phyloP scores from a whole-genome alignment of 441 rosid species.

The Cnidoscolus chayamansa region DNA sequence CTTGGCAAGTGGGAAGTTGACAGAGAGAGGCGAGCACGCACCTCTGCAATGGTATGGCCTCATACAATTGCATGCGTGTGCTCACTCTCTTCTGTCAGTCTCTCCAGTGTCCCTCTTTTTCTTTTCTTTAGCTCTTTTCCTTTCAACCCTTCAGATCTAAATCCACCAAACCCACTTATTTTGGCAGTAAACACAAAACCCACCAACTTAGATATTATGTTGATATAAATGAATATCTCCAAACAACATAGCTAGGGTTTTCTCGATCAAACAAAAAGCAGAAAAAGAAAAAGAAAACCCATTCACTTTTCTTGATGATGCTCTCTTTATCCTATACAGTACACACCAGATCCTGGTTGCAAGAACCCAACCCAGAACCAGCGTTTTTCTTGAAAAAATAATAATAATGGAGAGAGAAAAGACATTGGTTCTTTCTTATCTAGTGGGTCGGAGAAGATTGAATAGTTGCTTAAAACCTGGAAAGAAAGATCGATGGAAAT shows the following conservation, averaged over 20 bases:
- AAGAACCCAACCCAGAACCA: background rate
- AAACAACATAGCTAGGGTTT: constrained; percentile 2
- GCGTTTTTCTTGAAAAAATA: too few species aligned
- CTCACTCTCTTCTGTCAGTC: constrained; percentile 94
- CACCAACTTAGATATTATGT: too few species aligned
- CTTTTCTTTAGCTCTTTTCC: background rate
- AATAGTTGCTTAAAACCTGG: too few species aligned
- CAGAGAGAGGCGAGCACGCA: constrained; percentile 82
- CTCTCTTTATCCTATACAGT: background rate
- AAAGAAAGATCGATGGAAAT: too few species aligned
- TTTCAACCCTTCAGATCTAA: too few species aligned
- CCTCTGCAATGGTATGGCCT: constrained; percentile 47
- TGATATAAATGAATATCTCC: too few species aligned
- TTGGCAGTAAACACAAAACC: too few species aligned
- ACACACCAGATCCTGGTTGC: background rate
- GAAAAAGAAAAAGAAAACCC: background rate
- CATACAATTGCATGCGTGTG: constrained; percentile 69
- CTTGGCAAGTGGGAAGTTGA: constrained; percentile 35
- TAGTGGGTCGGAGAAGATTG: too few species aligned
- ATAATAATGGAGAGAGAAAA: too few species aligned
- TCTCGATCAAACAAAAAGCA: background rate
- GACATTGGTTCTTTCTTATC: too few species aligned
- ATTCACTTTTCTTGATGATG: too few species aligned
- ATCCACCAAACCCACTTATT: too few species aligned
- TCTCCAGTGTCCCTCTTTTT: constrained; percentile 20